These are phyloP conservation scores for Pseudogymnoascus sp. DNA, from an alignment of 2,329 filamentous ascomycete genomes.

Conservation along the genomic window DNA sequence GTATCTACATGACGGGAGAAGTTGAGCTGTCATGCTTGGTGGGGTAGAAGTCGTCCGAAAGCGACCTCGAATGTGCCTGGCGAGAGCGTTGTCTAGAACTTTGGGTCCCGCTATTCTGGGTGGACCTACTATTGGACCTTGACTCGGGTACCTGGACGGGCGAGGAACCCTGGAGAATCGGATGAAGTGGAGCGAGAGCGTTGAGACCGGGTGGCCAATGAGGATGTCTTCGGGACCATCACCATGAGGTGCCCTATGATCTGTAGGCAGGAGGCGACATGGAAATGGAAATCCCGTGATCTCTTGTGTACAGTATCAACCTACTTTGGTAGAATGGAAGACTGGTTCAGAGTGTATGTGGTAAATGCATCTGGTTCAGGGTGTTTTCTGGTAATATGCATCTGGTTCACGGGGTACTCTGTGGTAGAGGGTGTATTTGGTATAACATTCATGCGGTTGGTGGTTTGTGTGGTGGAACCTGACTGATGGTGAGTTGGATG, in stretches of 20 bases:
- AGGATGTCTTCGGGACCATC: background rate
- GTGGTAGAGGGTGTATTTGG: background rate
- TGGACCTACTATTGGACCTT: slow-evolving; percentile 2
- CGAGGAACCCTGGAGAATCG: background rate
- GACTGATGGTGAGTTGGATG: background rate
- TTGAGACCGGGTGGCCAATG: background rate
- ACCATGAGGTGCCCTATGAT: background rate
- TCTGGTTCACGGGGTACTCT: background rate
- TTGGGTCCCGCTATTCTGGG: slow-evolving; percentile 4
- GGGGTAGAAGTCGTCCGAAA: background rate
- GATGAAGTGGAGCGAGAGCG: background rate
- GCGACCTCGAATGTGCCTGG: background rate
- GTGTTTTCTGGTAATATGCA: background rate
- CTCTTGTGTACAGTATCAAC: background rate
- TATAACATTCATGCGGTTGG: background rate
- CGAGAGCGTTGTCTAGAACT: slow-evolving; percentile 3
- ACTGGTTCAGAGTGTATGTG: background rate
- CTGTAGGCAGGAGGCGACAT: background rate
- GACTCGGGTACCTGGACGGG: slow-evolving; percentile 6
- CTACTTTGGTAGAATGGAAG: background rate
- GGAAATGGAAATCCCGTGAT: background rate
- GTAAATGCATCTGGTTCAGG: background rate
- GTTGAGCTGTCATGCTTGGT: slow-evolving; percentile 8
- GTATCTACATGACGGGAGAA: slow-evolving; percentile 5
- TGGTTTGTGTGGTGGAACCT: background rate